Conservation (phyloP, 2,329 filamentous ascomycete genomes). For the Capronia americana region DNA sequence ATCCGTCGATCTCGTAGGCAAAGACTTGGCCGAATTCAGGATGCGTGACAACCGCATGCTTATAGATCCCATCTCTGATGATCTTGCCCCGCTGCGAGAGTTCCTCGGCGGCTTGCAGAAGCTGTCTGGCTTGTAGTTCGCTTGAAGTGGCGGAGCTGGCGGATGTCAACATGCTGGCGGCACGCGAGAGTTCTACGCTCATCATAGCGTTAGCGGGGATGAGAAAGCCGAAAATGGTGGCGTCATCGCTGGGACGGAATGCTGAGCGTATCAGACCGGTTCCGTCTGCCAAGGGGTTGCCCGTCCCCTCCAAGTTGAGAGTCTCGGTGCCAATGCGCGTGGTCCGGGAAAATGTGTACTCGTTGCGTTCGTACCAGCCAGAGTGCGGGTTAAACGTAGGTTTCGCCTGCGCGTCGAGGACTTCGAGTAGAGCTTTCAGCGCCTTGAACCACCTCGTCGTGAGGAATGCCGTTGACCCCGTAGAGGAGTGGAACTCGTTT, state of each 20-base stretch:
- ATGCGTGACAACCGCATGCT: constrained; percentile 73
- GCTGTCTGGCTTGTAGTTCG: constrained; percentile 20
- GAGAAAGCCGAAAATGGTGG: constrained; percentile 90
- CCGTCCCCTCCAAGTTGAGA: constrained; percentile 77
- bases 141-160: constrained; percentile 13
- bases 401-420: constrained; percentile 78
- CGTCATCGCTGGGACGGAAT: constrained; percentile 93
- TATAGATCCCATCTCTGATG: constrained; percentile 79
- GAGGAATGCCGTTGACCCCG: constrained; percentile 77
- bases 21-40: constrained; percentile 64
- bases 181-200: constrained; percentile 81
- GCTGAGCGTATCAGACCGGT: constrained; percentile 89
- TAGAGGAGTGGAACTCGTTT: constrained; percentile 86
- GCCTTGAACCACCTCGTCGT: constrained; percentile 79
- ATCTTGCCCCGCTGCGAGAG: constrained; percentile 64
- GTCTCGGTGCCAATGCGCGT: constrained; percentile 90
- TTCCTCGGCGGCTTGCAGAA: constrained; percentile 53
- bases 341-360: constrained; percentile 84
- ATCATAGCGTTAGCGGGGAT: constrained; percentile 98
- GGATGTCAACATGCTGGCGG: constrained; percentile 71
- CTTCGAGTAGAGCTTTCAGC: constrained; percentile 72
- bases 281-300: constrained; percentile 86
- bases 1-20: constrained; percentile 70
- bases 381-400: constrained; percentile 78
- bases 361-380: constrained; percentile 70